Base-by-base conservation (phyloP, 331 rosid genomes). In the Pyracantha coccinea region DNA sequence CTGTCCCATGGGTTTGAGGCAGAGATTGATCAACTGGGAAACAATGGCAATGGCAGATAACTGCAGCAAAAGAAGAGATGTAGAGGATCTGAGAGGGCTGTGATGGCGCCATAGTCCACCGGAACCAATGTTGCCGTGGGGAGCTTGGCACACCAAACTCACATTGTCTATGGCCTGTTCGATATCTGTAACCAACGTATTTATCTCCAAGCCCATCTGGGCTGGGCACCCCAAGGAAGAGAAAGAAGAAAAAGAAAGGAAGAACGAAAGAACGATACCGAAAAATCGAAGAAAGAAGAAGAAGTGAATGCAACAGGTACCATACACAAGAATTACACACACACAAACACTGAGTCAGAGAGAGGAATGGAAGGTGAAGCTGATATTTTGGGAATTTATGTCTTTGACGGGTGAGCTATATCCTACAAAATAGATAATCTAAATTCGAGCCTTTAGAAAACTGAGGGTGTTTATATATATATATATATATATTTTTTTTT, bases 1-100 rank as follows among this genome's bases (percentile, higher is more conserved):
- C 73, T 91, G 97, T 57, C 97, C 95, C 10, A 91, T 29, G 24
- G 88, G 91, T 69, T 3, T 82, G 69, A 89, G 86, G 58, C 77
- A 71, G 44, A 53, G 1, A 44, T 81, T 62, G 13, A 88, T 53
- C 28, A 79, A 27, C 60, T 81, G 88, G 4, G 92, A 66, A 31
- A 68, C 74, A 0, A 86, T 0, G 58, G 81, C 66, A 50, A 89
- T 78, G 33, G 76, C 17, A 70, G 90, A 84, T 12, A 83, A 57
- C 68, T 91, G 97, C 78, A 88, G 1, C 44, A 91, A 67, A 53
- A 91, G 64, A 72, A 91, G 91, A 64, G 81, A 20, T 8, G 91
- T 52, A 7, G 87, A 67, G 68, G 92, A 83, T 4, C 28, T 5
- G 0, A 86, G 27, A 20, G 90, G 86, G 76, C 70, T 57, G 14